Conservation (phyloP, 352 stramenopile genomes). For the Aphanomyces cochlioides region DNA sequence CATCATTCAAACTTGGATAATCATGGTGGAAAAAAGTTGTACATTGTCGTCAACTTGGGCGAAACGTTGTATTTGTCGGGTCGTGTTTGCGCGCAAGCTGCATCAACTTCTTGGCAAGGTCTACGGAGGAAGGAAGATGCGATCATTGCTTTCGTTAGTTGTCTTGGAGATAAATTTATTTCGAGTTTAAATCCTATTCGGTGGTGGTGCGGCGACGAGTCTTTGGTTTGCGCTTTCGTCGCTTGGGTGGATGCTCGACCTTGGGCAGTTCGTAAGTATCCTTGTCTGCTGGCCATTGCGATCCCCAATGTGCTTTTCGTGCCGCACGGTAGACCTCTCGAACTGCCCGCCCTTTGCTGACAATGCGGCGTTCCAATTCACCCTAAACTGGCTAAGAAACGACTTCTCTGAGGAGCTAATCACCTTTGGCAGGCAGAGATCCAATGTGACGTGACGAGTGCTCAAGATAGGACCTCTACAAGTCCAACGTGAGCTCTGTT, state of each 20-base stretch:
- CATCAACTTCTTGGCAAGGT: no score
- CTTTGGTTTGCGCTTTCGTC: slow-evolving; percentile 19
- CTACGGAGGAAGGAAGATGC: no score
- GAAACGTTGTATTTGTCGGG: no score
- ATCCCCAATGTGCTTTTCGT: slow-evolving; percentile 79
- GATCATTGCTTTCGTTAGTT: no score
- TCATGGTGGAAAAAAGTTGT: no score
- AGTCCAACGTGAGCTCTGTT: slow-evolving; percentile 3
- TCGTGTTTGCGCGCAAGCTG: no score
- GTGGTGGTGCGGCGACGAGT: background rate
- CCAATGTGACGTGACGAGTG: slow-evolving; percentile 74
- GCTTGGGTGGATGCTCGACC: slow-evolving; percentile 19
- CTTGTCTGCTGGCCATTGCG: slow-evolving; percentile 62
- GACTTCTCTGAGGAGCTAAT: background rate
- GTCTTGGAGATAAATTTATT: background rate
- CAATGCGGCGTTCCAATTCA: slow-evolving; percentile 63
- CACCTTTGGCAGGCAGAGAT: slow-evolving; percentile 76
- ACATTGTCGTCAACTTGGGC: no score
- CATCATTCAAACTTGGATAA: no score
- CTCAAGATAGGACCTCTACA: slow-evolving; percentile 56
- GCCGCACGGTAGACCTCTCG: slow-evolving; percentile 78
- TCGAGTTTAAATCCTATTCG: background rate
- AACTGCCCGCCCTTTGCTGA: slow-evolving; percentile 69
- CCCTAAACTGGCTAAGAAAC: slow-evolving; percentile 41
- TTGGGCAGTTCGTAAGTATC: slow-evolving; percentile 45